Evolutionary conservation across 225 moss, liverwort and hornwort genomes (phyloP).

Genomic region (Anthoceros angustus): DNA sequence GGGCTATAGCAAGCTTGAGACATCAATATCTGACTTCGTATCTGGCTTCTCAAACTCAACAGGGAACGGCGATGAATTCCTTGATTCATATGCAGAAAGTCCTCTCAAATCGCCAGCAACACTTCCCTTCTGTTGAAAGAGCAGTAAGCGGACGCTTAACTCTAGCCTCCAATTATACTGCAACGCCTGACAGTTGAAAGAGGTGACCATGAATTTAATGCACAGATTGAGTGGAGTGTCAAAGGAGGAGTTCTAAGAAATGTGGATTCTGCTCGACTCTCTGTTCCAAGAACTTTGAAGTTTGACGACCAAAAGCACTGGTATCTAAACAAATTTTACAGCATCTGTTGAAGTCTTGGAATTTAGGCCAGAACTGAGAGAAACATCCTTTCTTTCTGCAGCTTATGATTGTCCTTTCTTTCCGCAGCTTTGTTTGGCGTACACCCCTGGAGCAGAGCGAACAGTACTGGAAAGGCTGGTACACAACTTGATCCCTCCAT

Average conservation of each 20-base stretch:
- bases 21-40: not conserved
- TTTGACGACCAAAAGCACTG: conserved; percentile 55
- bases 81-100: conserved; percentile 92
- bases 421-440: conserved; percentile 76
- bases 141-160: conserved; percentile 37
- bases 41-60: conserved; percentile 11
- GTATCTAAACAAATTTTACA: conserved; percentile 26
- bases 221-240: conserved; percentile 94
- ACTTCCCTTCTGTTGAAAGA: conserved; percentile 85
- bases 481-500: conserved; percentile 7
- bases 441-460: conserved; percentile 77
- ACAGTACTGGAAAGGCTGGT: conserved; percentile 97
- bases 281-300: conserved; percentile 74
- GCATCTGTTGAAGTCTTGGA: conserved; percentile 1
- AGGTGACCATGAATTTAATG: too few species aligned
- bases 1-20: not conserved
- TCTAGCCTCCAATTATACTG: too few species aligned
- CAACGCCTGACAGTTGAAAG: too few species aligned
- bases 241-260: conserved; percentile 86
- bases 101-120: conserved; percentile 62
- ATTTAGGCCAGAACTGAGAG: too few species aligned
- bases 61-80: conserved; percentile 98
- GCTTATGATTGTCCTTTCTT: not conserved
- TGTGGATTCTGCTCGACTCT: conserved; percentile 85
- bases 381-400: too few species aligned